Evolutionary conservation across 2,329 filamentous ascomycete genomes (phyloP).

Genomic region (Pseudocercospora macadamiae): DNA sequence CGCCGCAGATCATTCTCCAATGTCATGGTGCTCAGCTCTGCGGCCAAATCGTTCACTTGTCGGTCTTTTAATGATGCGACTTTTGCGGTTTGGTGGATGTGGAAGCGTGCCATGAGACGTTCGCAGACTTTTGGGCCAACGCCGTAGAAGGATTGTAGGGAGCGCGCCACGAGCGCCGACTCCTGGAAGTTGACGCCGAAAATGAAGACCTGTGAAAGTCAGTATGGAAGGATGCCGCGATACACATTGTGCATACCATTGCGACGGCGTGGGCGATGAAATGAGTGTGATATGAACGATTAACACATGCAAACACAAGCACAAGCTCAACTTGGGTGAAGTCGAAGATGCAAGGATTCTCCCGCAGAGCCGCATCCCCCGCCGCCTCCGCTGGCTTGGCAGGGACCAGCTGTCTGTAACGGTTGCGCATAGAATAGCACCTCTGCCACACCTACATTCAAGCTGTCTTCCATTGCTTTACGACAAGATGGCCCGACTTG

Average conservation of each 20-base stretch:
- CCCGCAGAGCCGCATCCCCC: slow-evolving; percentile 15
- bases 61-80: slow-evolving; percentile 74
- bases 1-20: slow-evolving; percentile 87
- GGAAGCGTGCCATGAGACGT: slow-evolving; percentile 83
- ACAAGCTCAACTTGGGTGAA: too few species aligned
- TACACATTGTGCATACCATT: slow-evolving; percentile 15
- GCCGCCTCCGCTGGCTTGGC: slow-evolving; percentile 5
- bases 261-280: neutral
- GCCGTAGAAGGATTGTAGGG: slow-evolving; percentile 83
- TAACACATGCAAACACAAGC: neutral
- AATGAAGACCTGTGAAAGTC: slow-evolving; percentile 60
- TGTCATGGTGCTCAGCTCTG: slow-evolving; percentile 86
- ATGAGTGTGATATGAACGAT: slow-evolving; percentile 1
- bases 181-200: slow-evolving; percentile 86
- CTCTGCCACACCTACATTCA: too few species aligned
- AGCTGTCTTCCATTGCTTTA: too few species aligned
- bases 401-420: slow-evolving; percentile 11
- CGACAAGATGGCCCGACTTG: slow-evolving; percentile 72
- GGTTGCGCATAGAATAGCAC: too few species aligned
- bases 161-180: slow-evolving; percentile 69
- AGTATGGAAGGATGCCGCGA: neutral
- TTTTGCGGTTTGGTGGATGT: slow-evolving; percentile 81
- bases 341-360: slow-evolving; percentile 4
- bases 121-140: slow-evolving; percentile 71
- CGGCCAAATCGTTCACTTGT: slow-evolving; percentile 79